These are phyloP conservation scores for Lactifluus piperatus DNA, from an alignment of 768 basidiomycete species.

Conservation along the genomic window DNA sequence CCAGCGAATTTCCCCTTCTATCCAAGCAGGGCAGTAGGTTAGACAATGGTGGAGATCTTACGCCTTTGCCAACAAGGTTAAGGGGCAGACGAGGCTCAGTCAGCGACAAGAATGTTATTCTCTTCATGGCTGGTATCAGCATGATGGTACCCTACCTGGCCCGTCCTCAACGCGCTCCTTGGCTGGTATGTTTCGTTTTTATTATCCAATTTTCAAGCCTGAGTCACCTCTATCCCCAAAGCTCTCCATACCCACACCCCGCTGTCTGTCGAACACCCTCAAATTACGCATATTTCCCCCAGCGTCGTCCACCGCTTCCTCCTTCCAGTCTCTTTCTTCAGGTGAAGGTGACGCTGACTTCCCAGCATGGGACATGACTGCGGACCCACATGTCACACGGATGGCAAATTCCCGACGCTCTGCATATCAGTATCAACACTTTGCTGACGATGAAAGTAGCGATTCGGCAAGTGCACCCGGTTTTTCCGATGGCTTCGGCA, in stretches of 20 bases:
- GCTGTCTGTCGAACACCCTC: conserved; percentile 70
- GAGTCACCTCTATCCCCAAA: conserved; percentile 24
- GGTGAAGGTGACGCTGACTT: conserved; percentile 51
- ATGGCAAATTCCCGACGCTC: conserved; percentile 37
- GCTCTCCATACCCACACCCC: conserved; percentile 71
- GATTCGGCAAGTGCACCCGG: conserved; percentile 52
- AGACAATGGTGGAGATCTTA: conserved; percentile 10
- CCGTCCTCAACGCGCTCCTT: conserved; percentile 65
- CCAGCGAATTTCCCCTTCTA: conserved; percentile 45
- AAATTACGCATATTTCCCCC: conserved; percentile 69
- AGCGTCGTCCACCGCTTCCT: conserved; percentile 36
- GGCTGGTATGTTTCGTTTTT: conserved; percentile 39
- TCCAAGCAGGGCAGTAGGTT: conserved; percentile 17
- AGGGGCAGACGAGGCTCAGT: conserved; percentile 42
- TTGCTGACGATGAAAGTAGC: conserved; percentile 78
- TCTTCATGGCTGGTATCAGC: conserved; percentile 78
- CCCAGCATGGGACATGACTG: conserved; percentile 63
- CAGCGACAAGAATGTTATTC: conserved; percentile 48
- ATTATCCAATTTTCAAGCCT: not conserved
- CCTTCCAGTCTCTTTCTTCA: conserved; percentile 68
- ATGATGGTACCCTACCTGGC: conserved; percentile 64
- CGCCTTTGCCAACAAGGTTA: conserved; percentile 13
- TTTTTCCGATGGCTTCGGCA: conserved; percentile 50
- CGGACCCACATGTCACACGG: conserved; percentile 68
- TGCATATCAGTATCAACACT: conserved; percentile 53